phyloP scores from a whole-genome alignment of 495 filamentous ascomycete species.

The Oidiodendron maius region DNA sequence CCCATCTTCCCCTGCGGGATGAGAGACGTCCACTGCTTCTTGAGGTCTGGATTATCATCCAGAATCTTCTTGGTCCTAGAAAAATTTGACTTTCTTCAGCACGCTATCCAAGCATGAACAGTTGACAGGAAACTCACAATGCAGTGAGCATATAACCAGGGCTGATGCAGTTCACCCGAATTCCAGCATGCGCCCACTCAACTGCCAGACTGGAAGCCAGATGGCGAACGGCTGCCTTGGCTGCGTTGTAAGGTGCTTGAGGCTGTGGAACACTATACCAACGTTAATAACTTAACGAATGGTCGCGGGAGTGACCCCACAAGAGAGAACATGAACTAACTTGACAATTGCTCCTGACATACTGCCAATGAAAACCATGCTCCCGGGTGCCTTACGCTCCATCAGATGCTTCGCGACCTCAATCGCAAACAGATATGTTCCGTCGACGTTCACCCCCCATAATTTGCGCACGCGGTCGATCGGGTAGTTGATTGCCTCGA shows the following conservation, averaged over 20 bases:
- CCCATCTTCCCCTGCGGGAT: slow-evolving; percentile 94
- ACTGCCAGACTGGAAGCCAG: slow-evolving; percentile 83
- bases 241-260: slow-evolving; percentile 85
- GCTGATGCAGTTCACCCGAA: slow-evolving; percentile 76
- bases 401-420: slow-evolving; percentile 86
- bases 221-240: slow-evolving; percentile 81
- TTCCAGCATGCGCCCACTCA: slow-evolving; percentile 73
- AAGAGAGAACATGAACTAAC: too few species aligned
- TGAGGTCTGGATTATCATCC: slow-evolving; percentile 83
- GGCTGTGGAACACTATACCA: slow-evolving; percentile 90
- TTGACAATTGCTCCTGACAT: slow-evolving; percentile 94
- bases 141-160: slow-evolving; percentile 86
- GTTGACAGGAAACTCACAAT: slow-evolving; percentile 46
- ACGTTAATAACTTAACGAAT: too few species aligned
- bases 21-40: slow-evolving; percentile 80
- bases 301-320: too few species aligned
- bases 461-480: slow-evolving; percentile 85
- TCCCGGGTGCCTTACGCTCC: slow-evolving; percentile 69
- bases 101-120: neutral
- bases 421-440: slow-evolving; percentile 84
- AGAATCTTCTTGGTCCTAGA: slow-evolving; percentile 86
- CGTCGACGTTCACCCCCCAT: slow-evolving; percentile 91
- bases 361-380: slow-evolving; percentile 90
- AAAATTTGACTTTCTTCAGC: neutral
- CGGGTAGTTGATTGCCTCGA: slow-evolving; percentile 81